Conservation (phyloP, 306 rosid species). For the Elaeagnus macrophylla region DNA sequence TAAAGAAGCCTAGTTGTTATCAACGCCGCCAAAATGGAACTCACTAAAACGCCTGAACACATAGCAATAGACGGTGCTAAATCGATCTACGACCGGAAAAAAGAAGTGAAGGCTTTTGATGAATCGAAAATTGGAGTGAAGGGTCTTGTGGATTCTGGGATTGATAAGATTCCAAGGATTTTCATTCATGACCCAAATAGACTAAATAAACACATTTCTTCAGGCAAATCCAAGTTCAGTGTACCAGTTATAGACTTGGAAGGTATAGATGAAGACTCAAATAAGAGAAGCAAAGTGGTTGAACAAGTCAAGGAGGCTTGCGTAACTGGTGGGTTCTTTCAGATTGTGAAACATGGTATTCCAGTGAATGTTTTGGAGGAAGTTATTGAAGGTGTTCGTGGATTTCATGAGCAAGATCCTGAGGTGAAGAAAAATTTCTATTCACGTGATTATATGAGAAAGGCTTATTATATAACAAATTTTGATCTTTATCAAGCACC, state of each 20-base stretch:
- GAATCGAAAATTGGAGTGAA: constrained; percentile 30
- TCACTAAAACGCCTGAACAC: not conserved
- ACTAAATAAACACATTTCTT: not conserved
- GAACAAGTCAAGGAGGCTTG: not conserved
- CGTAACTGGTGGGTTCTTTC: constrained; percentile 20
- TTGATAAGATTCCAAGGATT: constrained; percentile 22
- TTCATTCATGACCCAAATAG: constrained; percentile 12
- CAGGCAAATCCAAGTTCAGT: constrained; percentile 3
- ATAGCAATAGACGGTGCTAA: constrained; percentile 1
- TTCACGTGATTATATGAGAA: not conserved
- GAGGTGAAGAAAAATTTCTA: constrained; percentile 16
- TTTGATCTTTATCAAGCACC: constrained; percentile 1
- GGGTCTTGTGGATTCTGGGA: constrained; percentile 33
- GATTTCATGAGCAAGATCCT: constrained; percentile 18
- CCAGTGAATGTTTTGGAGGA: constrained; percentile 4
- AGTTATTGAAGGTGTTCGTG: not conserved
- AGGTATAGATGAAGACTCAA: constrained; percentile 5
- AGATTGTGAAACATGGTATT: constrained; percentile 20
- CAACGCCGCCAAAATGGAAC: constrained; percentile 1
- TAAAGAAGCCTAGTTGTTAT: too few species aligned
- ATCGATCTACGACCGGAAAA: constrained; percentile 19
- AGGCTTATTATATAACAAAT: not conserved
- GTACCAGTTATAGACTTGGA: constrained; percentile 29
- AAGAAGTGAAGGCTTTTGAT: constrained; percentile 30
- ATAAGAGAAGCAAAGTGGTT: not conserved